Evolutionary conservation across 108 stramenopile genomes (phyloP), one percentile per base, ranked within the genome.

Genomic region (Epithemia pelagica): DNA sequence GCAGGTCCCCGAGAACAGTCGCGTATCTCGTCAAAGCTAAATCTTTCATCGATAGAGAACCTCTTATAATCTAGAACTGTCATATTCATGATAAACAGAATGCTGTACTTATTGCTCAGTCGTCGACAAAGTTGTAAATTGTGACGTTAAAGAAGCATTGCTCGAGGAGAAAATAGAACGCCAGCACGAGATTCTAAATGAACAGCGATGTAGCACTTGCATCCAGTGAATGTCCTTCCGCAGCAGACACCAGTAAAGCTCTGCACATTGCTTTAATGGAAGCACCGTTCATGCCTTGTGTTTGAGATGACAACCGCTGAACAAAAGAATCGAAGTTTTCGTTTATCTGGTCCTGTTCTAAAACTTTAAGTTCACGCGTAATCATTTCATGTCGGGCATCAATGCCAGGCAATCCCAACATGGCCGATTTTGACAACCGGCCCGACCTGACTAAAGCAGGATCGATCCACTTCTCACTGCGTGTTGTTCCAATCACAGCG

Each of bases 401-500:
- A 3, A 53, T 61, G 23, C 87, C 82, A 10, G 78, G 87, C 24
- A 68, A 37, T 29, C 72, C 77, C 57, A 89, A 57, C n/a, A 59
- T 31, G 25, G 88, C 77, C 10, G 75, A 75, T 57, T 80, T 81
- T 29, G 78, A 84, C 33, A 94, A 70, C 51, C 92, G 64, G 28
- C 90, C 90, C 0, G 92, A 89, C 21, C 92, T 75, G 7, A 72
- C 65, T n/a, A 94, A 71, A 0, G 92, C 82, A 18, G 89, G 85
- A 77, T 94, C 92, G 33, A 94, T 82, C 82, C 74, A 77, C 30
- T 62, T 24, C 3, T 78, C 69, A 76, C 82, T 71, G 64, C 88
- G 83, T 5, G 92, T 89, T 23, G 89, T 84, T 18, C 87, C 92
- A 59, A 94, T 88, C 3, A 94, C 71, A 7, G 86, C 88, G 0